These are phyloP conservation scores for Obelidium mucronatum DNA, from an alignment of 192 early-diverging fungal species.

Conservation along the genomic window DNA sequence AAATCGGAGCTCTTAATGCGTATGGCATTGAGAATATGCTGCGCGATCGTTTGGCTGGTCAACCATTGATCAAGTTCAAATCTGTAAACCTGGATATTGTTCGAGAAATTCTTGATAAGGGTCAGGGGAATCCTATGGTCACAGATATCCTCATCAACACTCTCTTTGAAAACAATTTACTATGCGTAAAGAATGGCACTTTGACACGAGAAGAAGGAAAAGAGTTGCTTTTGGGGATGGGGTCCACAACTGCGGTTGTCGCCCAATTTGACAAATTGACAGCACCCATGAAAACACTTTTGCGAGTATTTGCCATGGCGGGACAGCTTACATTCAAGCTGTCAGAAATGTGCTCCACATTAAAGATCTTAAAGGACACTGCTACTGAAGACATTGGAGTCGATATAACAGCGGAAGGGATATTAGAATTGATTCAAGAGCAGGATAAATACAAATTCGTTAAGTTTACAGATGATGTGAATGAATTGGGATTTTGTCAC, in stretches of 20 bases:
- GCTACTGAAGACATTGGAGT: neutral
- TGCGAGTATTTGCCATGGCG: conserved; percentile 8
- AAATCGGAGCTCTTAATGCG: neutral
- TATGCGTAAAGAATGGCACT: neutral
- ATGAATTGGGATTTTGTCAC: conserved; percentile 14
- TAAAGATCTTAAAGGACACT: neutral
- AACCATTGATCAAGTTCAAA: neutral
- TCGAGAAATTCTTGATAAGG: conserved; percentile 16
- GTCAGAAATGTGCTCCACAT: neutral
- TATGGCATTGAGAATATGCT: conserved; percentile 13
- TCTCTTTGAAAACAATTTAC: neutral
- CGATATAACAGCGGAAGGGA: neutral
- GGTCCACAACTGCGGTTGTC: neutral
- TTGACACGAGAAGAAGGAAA: neutral
- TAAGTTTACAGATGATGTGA: conserved; percentile 2
- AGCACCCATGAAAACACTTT: conserved; percentile 4
- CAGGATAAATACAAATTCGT: conserved; percentile 27
- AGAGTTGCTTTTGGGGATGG: neutral
- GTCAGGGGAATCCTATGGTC: conserved; percentile 27
- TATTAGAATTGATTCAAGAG: neutral
- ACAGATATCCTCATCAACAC: neutral
- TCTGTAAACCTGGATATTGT: conserved; percentile 8
- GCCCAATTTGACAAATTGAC: conserved; percentile 28
- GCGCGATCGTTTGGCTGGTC: neutral
- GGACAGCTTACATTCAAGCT: conserved; percentile 34